A percentile compares a stretch with the other conserved stretches of the same genome.
Evolutionary conservation across 2,329 filamentous ascomycete genomes (phyloP).

Genomic region (Scortechinia acanthostroma): DNA sequence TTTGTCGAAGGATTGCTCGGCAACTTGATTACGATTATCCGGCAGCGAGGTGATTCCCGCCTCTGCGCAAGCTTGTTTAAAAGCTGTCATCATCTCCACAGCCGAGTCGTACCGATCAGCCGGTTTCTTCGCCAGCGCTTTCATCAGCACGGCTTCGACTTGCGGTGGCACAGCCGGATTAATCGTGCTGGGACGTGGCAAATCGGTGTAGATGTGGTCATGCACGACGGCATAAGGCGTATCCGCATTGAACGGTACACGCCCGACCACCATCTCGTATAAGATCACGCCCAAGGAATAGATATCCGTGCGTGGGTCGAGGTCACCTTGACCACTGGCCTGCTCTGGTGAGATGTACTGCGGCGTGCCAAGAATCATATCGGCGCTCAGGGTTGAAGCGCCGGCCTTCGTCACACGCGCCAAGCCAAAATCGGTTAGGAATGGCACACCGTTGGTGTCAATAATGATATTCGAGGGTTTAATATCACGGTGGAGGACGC

Average conservation of each 20-base stretch:
- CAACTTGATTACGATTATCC: no score
- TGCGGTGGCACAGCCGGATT: no score
- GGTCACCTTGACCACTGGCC: not conserved
- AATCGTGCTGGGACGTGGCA: no score
- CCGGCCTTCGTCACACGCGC: not conserved
- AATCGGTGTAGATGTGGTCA: no score
- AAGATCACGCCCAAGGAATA: not conserved
- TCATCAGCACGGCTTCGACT: not conserved
- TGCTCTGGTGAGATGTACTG: not conserved
- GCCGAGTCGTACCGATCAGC: not conserved
- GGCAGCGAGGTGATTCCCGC: no score
- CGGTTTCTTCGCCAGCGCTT: not conserved
- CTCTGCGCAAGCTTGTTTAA: no score
- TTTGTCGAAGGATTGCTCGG: no score
- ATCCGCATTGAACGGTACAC: no score
- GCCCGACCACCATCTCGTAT: not conserved
- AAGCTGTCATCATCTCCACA: no score
- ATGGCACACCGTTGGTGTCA: not conserved
- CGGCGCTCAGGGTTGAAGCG: not conserved
- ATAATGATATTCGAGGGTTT: not conserved
- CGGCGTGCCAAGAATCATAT: not conserved
- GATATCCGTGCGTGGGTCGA: not conserved
- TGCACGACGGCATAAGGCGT: no score
- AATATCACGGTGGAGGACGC: not conserved
- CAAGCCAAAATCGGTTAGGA: not conserved